phyloP scores from a whole-genome alignment of 2,329 filamentous ascomycete genomes.

The Colletotrichum australisinense region DNA sequence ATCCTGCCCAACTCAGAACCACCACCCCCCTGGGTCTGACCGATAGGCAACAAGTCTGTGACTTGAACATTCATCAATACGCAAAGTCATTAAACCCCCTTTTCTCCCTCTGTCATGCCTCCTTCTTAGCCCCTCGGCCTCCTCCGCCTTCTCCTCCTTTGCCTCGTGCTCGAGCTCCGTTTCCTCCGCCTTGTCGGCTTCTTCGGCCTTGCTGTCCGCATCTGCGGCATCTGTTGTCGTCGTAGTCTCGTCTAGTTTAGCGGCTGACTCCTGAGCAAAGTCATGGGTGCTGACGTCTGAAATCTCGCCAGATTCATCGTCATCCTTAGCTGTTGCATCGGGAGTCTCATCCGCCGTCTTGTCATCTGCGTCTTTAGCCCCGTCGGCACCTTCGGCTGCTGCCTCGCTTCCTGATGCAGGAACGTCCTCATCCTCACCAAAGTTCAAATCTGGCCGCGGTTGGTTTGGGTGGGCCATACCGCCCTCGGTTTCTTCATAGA shows the following conservation, averaged over 20 bases:
- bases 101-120: neutral
- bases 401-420: neutral
- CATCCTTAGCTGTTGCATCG: slow-evolving; percentile 37
- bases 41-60: neutral
- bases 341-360: slow-evolving; percentile 27
- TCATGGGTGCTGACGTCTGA: slow-evolving; percentile 32
- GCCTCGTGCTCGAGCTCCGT: slow-evolving; percentile 34
- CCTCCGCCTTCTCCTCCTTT: slow-evolving; percentile 14
- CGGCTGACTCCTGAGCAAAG: slow-evolving; percentile 41
- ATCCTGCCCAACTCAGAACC: neutral
- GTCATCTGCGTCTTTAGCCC: slow-evolving; percentile 23
- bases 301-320: slow-evolving; percentile 31
- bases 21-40: neutral
- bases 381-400: neutral
- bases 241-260: slow-evolving; percentile 37
- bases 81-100: slow-evolving; percentile 1
- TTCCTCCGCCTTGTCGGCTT: slow-evolving; percentile 39
- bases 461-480: slow-evolving; percentile 7
- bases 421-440: slow-evolving; percentile 25
- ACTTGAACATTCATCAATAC: neutral
- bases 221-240: slow-evolving; percentile 37
- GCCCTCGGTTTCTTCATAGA: neutral
- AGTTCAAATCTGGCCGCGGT: slow-evolving; percentile 17
- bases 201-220: slow-evolving; percentile 34
- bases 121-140: slow-evolving; percentile 19